Percentiles rank a stretch among this genome's conserved stretches.
Evolutionary conservation across 805 yeast genomes (phyloP).

Genomic region (Kuraishia ogatae): DNA sequence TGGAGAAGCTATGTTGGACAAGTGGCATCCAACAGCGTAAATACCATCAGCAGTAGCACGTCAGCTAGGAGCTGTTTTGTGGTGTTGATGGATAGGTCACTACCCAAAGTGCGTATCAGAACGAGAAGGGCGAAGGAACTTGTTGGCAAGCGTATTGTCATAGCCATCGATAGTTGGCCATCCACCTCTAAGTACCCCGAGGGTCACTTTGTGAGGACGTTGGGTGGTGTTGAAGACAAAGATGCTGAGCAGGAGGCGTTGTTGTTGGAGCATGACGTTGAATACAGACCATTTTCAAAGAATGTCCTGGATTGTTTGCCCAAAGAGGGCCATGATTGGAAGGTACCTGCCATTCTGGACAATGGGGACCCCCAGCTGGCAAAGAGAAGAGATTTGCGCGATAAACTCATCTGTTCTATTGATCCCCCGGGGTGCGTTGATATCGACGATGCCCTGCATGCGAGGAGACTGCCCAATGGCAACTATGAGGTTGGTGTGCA

Average conservation of each 20-base stretch:
- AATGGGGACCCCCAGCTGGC: conserved; percentile 45
- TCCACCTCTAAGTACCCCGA: conserved; percentile 75
- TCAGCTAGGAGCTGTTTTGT: conserved; percentile 77
- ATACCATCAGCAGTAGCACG: conserved; percentile 41
- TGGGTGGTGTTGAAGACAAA: conserved; percentile 86
- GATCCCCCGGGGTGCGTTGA: conserved; percentile 99
- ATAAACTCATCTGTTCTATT: conserved; percentile 84
- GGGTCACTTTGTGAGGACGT: conserved; percentile 86
- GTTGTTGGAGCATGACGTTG: conserved; percentile 90
- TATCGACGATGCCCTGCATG: conserved; percentile 97
- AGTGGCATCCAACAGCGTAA: conserved; percentile 67
- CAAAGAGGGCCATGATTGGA: conserved; percentile 88
- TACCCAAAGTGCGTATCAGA: conserved; percentile 80
- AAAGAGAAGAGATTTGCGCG: conserved; percentile 79
- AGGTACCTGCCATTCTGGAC: conserved; percentile 59
- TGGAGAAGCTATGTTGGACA: conserved; percentile 98
- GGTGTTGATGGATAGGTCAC: conserved; percentile 76
- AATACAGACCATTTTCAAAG: conserved; percentile 90
- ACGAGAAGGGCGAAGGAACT: conserved; percentile 82
- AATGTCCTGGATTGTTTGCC: conserved; percentile 91
- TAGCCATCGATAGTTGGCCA: conserved; percentile 93
- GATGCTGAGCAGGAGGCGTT: conserved; percentile 96
- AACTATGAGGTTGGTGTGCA: conserved; percentile 97
- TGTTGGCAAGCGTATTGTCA: conserved; percentile 83
- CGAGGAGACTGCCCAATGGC: conserved; percentile 76